Base-by-base conservation (phyloP, 2,329 filamentous ascomycete genomes). In the Penicillium fuscoglaucum region DNA sequence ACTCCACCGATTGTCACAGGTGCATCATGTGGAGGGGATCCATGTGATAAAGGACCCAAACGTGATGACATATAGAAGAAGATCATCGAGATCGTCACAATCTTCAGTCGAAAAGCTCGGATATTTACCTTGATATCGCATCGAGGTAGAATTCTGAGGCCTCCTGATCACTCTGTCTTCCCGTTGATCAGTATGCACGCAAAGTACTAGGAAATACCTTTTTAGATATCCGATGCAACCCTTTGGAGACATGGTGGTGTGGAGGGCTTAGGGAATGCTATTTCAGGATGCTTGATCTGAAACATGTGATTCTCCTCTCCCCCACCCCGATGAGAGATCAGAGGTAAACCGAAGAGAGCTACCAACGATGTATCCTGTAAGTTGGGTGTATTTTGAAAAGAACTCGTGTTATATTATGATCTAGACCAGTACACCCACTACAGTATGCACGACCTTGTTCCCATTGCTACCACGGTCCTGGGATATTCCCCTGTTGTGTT, bases 11-110 rank as follows among this genome's bases (percentile, higher is more conserved):
- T 54, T 40, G 53, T 58, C 49, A 48, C 53, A 53, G 33, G 48
- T 52, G 28, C 24, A 61, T 61, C 55, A 62, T 61, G 59, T 61
- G 61, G 26, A 37, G 35, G 41, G 21, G 13, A 57, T 55, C 59
- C 61, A 55, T 61, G 59, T 63, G 61, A 61, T 51, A 33, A 41
- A 33, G 24, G 28, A 35, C 28, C 43, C n/a, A n/a, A 28, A 39
- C n/a, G 13, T 48, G 55, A 54, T 58, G 43, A 58, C 37, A 48
- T 43, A 35, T 21, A 24, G 35, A 46, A 37, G 55, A 46, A 54
- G 55, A 57, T 58, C 55, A 35, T 48, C 37, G 43, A 58, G 55
- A 58, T 58, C 55, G 35, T 29, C 55, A 39, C 17, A 47, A 35
- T 47, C 55, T 58, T 54, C 55, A 58, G 50, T 3, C 31, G 12